Conservation (phyloP, 139 green algal genomes). For the Diplosphaera chodatii region DNA sequence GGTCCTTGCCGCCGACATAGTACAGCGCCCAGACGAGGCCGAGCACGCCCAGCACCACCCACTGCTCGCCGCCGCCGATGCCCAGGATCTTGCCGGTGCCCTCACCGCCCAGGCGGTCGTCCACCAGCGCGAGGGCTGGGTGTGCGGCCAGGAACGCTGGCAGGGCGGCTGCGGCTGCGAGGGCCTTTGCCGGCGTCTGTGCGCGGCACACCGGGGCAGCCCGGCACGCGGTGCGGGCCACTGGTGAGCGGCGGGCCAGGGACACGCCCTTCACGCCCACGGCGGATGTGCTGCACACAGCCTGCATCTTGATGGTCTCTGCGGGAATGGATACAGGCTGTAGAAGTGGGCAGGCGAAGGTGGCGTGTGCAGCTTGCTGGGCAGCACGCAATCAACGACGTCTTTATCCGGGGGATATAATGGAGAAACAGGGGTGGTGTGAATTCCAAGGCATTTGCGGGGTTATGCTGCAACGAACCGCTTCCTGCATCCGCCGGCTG, state of each 20-base stretch:
- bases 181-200: slow-evolving; percentile 3
- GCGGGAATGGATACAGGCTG: neutral
- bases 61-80: slow-evolving; percentile 29
- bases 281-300: slow-evolving; percentile 5
- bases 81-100: slow-evolving; percentile 41
- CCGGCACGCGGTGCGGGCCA: neutral
- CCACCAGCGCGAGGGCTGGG: slow-evolving; percentile 34
- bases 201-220: neutral
- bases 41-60: slow-evolving; percentile 28
- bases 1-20: slow-evolving; percentile 21
- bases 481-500: too few relatives aligned
- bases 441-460: too few relatives aligned
- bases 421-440: too few relatives aligned
- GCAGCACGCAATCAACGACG: too few relatives aligned
- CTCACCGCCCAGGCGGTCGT: slow-evolving; percentile 42
- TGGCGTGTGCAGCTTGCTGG: too few relatives aligned
- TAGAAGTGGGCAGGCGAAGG: too few relatives aligned
- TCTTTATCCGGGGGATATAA: too few relatives aligned
- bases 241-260: neutral
- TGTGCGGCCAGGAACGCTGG: slow-evolving; percentile 18
- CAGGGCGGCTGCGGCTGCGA: slow-evolving; percentile 12
- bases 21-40: slow-evolving; percentile 25
- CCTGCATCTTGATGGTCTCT: neutral
- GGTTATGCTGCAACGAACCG: too few relatives aligned
- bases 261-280: slow-evolving; percentile 6